Base-by-base conservation (phyloP, 805 yeast species). In the Debaryomyces maramus region DNA sequence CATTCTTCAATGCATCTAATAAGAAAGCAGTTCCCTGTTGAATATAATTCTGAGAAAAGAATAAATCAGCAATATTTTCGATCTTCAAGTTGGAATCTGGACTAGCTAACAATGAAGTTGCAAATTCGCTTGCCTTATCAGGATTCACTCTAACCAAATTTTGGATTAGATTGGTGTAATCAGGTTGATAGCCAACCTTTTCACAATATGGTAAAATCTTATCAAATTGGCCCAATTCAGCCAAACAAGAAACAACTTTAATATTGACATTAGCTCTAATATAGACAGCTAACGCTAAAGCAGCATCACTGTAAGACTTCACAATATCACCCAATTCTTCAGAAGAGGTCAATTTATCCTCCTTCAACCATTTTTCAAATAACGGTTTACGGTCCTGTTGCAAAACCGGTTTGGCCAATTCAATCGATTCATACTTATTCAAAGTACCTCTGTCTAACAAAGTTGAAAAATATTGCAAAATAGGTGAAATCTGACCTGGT, bases 1-100 rank as follows among this genome's bases (percentile, higher is more conserved):
- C 96, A 47, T 83, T 86, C 72, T 93, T 93, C 61, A 93, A 77
- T 7, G 97, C 98, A 65, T 93, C 99, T 53, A 93, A 75, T 56
- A 93, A 72, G 72, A 93, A 88, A 10, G 99, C 97, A 23, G 99
- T 93, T 61, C 97, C 99, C 72, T 91, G 98, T 70, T 90, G 99
- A 52, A 93, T 81, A 59, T 80, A 83, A 67, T 91, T 90, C 63
- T 93, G 97, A 29, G 95, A 84, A 62, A 93, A 82, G 75, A 93
- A 93, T 50, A 93, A 84, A 60, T 93, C 99, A 22, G 96, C 90
- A 51, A 88, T 75, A 52, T 83, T 82, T 70, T 89, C 97, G 47
- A 90, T 73, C 47, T 90, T 88, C 47, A 93, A 70, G 47, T 76
- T 72, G 13, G 70, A 59, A 24, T 80, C 75, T 32, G 86, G 85